These are phyloP conservation scores for Bullera alba DNA, from an alignment of 768 basidiomycete genomes.

Conservation along the genomic window DNA sequence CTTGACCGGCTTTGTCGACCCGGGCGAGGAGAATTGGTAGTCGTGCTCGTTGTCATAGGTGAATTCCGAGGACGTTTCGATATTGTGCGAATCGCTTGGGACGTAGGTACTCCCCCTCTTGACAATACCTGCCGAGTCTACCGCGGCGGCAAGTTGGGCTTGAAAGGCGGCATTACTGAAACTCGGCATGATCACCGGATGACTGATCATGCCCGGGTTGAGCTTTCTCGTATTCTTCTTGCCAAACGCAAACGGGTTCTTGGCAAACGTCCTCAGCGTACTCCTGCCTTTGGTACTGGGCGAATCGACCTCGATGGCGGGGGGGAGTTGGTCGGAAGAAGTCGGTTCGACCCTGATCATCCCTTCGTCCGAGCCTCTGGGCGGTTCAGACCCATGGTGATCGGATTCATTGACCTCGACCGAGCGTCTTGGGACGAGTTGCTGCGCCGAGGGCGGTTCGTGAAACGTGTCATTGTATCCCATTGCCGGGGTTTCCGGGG, in stretches of 20 bases:
- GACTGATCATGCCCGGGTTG: constrained; percentile 24
- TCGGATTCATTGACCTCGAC: not conserved
- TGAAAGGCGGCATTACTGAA: constrained; percentile 32
- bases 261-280: constrained; percentile 5
- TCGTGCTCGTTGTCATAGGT: not conserved
- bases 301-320: not conserved
- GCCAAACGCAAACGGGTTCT: constrained; percentile 24
- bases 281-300: not conserved
- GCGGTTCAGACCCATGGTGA: too few species aligned
- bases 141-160: constrained; percentile 28
- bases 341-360: not conserved
- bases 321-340: not conserved
- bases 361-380: not conserved
- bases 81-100: not conserved
- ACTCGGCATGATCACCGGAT: constrained; percentile 26
- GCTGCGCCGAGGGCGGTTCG: constrained; percentile 14
- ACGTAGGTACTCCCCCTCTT: constrained; percentile 12
- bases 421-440: constrained; percentile 4
- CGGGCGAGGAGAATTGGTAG: too few species aligned
- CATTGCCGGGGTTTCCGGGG: constrained; percentile 12
- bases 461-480: constrained; percentile 19
- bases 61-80: constrained; percentile 4
- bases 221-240: constrained; percentile 4
- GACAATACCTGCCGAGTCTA: constrained; percentile 28
- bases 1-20: too few species aligned